Evolutionary conservation across 2,329 filamentous ascomycete genomes (phyloP).

Genomic region (Zasmidium angulare): DNA sequence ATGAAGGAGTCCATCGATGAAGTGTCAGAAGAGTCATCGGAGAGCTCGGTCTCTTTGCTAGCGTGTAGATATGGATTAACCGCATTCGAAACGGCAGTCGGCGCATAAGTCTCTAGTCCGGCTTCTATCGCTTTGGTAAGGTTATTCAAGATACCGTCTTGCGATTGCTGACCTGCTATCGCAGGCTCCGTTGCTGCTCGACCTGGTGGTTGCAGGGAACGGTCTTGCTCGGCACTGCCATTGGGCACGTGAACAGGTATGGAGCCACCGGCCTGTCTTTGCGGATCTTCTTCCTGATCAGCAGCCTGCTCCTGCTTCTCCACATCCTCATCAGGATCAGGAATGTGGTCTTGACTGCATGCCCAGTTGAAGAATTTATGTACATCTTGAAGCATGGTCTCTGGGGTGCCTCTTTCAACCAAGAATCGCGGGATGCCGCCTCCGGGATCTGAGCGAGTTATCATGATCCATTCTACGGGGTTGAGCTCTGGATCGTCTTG

Average conservation of each 20-base stretch:
- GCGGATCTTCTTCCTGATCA: slow-evolving; percentile 1
- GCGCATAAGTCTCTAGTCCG: slow-evolving; percentile 37
- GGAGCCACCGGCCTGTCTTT: background rate
- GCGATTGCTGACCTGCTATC: slow-evolving; percentile 7
- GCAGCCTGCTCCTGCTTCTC: slow-evolving; percentile 17
- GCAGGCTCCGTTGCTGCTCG: slow-evolving; percentile 8
- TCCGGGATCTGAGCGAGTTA: slow-evolving; percentile 83
- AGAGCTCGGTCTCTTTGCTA: slow-evolving; percentile 6
- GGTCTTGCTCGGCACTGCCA: background rate
- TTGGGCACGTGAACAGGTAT: background rate
- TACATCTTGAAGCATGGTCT: slow-evolving; percentile 75
- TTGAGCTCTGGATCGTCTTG: slow-evolving; percentile 56
- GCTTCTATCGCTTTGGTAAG: slow-evolving; percentile 31
- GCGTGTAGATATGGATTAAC: slow-evolving; percentile 28
- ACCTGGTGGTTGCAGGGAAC: slow-evolving; percentile 2
- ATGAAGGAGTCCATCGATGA: slow-evolving; percentile 39
- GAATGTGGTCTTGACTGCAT: slow-evolving; percentile 49
- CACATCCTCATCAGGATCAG: slow-evolving; percentile 38
- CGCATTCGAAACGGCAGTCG: slow-evolving; percentile 29
- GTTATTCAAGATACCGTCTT: slow-evolving; percentile 31
- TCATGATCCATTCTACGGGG: slow-evolving; percentile 88
- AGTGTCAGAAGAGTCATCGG: slow-evolving; percentile 25
- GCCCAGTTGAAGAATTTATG: slow-evolving; percentile 82
- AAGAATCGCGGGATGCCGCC: slow-evolving; percentile 86
- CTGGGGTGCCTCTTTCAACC: slow-evolving; percentile 85